Conservation (phyloP, 129 eudicot genomes). For the Helianthus annuus region HanXRQr2.0-SUNRISE NC_035441.2:97070067-97070566, state of each 20-base stretch:
- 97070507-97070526: neutral
- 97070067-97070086: no score
- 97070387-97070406: neutral
- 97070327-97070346: neutral
- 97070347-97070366: neutral
- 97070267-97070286: no score
- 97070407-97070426: neutral
- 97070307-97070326: neutral
- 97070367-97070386: neutral
- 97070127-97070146: no score
- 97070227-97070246: no score
- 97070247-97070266: no score
- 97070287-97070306: neutral
- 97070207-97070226: no score
- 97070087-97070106: no score
- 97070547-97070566: neutral
- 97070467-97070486: neutral
- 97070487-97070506: neutral
- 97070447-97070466: neutral
- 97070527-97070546: constrained; percentile 3
- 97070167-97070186: no score
- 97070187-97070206: no score
- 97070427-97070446: neutral
- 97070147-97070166: no score
- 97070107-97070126: no score